A percentile compares a stretch with the other conserved stretches of the same genome.
Evolutionary conservation across 192 early-diverging fungal genomes (phyloP).

Genomic region (Podila verticillata): DNA sequence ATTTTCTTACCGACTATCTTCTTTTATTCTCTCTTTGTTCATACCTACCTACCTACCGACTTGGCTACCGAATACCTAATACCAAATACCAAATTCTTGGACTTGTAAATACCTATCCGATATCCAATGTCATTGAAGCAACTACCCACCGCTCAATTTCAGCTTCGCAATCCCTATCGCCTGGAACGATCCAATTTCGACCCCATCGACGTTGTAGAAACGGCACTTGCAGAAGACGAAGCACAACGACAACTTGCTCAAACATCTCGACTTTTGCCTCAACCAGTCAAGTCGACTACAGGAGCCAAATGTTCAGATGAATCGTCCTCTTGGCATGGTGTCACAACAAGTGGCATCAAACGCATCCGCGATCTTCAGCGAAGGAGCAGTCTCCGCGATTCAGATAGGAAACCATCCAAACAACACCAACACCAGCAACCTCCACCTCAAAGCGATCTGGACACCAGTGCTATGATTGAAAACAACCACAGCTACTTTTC

Average conservation of each 20-base stretch:
- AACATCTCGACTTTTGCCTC: background rate
- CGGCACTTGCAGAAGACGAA: slow-evolving; percentile 26
- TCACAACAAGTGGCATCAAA: slow-evolving; percentile 9
- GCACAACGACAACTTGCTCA: background rate
- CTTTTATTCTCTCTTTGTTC: background rate
- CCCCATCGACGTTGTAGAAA: slow-evolving; percentile 11
- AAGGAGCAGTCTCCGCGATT: background rate
- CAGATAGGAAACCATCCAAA: slow-evolving; percentile 1
- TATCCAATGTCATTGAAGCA: slow-evolving; percentile 21
- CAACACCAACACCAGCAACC: background rate
- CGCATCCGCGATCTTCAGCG: slow-evolving; percentile 13
- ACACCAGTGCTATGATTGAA: background rate
- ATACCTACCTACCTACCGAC: background rate
- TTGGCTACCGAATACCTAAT: no score
- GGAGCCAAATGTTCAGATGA: background rate
- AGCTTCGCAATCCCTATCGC: slow-evolving; percentile 47
- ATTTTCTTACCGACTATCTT: background rate
- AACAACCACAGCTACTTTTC: slow-evolving; percentile 15
- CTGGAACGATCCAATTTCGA: slow-evolving; percentile 36
- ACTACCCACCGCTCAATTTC: slow-evolving; percentile 18
- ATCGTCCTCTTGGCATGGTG: background rate
- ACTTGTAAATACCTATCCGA: background rate
- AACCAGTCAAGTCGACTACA: background rate
- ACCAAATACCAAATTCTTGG: background rate
- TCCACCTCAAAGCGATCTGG: background rate